A percentile compares a stretch with the other conserved stretches of the same genome.
phyloP scores from a whole-genome alignment of 805 yeast genomes.

The Pichia ethanolica region DNA sequence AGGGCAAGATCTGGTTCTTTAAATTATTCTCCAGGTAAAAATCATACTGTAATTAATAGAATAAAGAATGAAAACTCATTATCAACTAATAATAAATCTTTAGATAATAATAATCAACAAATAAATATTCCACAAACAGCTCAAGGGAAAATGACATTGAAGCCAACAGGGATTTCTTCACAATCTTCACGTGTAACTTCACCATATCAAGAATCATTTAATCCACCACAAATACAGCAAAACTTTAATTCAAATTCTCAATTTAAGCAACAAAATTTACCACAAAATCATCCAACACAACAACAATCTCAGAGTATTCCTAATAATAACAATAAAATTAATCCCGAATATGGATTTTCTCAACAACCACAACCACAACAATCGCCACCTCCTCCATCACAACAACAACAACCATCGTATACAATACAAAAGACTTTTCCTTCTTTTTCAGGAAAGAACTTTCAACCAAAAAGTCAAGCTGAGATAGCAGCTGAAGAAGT shows the following conservation, averaged over 20 bases:
- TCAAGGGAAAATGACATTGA: neutral
- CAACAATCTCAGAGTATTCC: constrained; percentile 8
- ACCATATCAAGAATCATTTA: constrained; percentile 2
- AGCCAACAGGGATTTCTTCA: neutral
- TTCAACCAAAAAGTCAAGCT: constrained; percentile 5
- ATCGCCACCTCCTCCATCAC: constrained; percentile 1
- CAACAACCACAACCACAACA: constrained; percentile 16
- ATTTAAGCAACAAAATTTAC: neutral
- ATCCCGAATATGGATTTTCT: neutral
- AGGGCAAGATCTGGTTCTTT: constrained; percentile 8
- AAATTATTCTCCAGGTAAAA: neutral
- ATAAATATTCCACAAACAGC: neutral
- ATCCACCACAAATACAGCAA: constrained; percentile 1
- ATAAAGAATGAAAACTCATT: neutral
- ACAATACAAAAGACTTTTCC: neutral
- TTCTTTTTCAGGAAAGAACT: no score
- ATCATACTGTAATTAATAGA: neutral
- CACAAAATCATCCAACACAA: neutral
- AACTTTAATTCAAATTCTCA: neutral
- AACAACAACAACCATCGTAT: constrained; percentile 6
- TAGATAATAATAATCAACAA: neutral
- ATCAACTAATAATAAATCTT: neutral
- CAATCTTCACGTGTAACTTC: constrained; percentile 8
- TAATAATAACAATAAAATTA: no score
- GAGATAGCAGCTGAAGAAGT: constrained; percentile 15